A percentile compares a stretch with the other conserved stretches of the same genome.
These are phyloP conservation scores for Collybiopsis confluens DNA, from an alignment of 768 basidiomycete species.

Conservation along the genomic window DNA sequence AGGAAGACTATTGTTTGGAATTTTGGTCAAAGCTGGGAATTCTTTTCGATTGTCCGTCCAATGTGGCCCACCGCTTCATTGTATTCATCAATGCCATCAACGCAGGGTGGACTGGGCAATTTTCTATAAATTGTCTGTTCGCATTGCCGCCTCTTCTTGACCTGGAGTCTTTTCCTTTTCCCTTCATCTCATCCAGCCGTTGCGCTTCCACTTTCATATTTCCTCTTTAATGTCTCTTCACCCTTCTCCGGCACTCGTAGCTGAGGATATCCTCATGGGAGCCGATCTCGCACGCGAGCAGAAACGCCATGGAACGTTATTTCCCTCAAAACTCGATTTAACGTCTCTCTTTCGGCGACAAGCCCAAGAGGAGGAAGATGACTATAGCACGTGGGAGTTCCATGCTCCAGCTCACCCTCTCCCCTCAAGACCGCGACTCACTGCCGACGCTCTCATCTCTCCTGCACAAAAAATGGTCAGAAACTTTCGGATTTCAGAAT, in stretches of 20 bases:
- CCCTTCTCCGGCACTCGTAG: neutral
- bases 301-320: conserved; percentile 2
- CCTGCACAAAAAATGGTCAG: neutral
- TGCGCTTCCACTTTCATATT: neutral
- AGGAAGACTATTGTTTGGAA: too few species aligned
- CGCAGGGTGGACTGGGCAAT: too few species aligned
- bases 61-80: too few species aligned
- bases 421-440: neutral
- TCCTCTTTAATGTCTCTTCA: neutral
- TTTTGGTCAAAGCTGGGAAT: too few species aligned
- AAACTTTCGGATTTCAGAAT: neutral
- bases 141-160: too few species aligned
- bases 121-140: too few species aligned
- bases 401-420: neutral
- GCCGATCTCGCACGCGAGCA: neutral
- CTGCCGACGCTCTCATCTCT: neutral
- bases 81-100: too few species aligned
- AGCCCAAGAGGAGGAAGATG: conserved; percentile 2
- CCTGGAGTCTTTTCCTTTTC: too few species aligned
- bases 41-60: too few species aligned
- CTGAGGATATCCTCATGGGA: neutral
- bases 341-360: neutral
- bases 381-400: conserved; percentile 2
- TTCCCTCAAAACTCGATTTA: conserved; percentile 2
- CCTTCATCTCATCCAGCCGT: too few species aligned